These are phyloP conservation scores for Albatrellus sp. DNA, from an alignment of 1,284 basidiomycete species.

Conservation along the genomic window DNA sequence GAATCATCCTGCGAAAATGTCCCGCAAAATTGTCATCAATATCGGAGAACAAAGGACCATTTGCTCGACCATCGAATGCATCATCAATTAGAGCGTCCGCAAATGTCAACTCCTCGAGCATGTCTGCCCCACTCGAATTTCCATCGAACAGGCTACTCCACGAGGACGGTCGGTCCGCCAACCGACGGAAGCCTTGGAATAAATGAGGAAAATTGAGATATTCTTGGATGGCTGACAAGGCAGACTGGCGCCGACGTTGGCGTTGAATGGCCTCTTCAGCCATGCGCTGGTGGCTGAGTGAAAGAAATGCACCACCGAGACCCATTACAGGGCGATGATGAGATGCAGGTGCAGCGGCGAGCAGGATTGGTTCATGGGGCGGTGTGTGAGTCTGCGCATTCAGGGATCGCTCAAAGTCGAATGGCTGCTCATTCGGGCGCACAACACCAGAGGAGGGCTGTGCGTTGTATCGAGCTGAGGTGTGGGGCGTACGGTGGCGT, in stretches of 20 bases:
- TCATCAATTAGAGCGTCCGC: slow-evolving; percentile 15
- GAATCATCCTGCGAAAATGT: slow-evolving; percentile 14
- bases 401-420: slow-evolving; percentile 28
- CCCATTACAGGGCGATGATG: slow-evolving; percentile 48
- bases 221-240: too few species aligned
- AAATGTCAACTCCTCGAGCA: slow-evolving; percentile 13
- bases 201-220: slow-evolving; percentile 13
- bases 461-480: slow-evolving; percentile 8
- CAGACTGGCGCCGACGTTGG: slow-evolving; percentile 6
- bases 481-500: slow-evolving; percentile 8
- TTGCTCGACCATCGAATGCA: slow-evolving; percentile 12
- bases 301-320: slow-evolving; percentile 55
- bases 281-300: slow-evolving; percentile 22
- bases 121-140: slow-evolving; percentile 2
- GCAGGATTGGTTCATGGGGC: slow-evolving; percentile 12
- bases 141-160: not conserved
- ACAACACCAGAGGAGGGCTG: slow-evolving; percentile 21
- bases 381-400: slow-evolving; percentile 4
- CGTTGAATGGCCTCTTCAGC: slow-evolving; percentile 12
- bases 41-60: slow-evolving; percentile 6
- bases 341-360: slow-evolving; percentile 27
- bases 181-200: slow-evolving; percentile 8
- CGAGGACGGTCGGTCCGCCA: not conserved
- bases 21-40: slow-evolving; percentile 10
- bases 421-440: slow-evolving; percentile 27